phyloP scores from a whole-genome alignment of 768 basidiomycete species.

The Termitomyces sp. region DNA sequence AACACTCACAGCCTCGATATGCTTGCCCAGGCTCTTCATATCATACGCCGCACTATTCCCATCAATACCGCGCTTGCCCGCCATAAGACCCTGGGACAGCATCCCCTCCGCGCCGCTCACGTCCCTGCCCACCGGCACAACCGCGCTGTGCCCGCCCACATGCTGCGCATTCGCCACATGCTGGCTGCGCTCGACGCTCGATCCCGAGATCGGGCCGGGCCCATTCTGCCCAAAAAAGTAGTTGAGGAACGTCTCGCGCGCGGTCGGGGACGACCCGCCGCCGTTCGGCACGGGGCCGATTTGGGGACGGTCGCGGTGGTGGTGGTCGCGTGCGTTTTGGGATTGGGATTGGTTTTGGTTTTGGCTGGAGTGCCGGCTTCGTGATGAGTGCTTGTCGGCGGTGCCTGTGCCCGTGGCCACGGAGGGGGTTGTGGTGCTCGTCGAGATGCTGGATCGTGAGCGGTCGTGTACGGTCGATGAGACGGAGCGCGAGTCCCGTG shows the following conservation, averaged over 20 bases:
- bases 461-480: conserved; percentile 80
- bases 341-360: conserved; percentile 14
- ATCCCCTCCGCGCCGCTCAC: conserved; percentile 50
- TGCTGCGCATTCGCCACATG: conserved; percentile 15
- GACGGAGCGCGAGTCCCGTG: conserved; percentile 62
- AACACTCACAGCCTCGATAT: conserved; percentile 93
- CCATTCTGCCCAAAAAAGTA: conserved; percentile 97
- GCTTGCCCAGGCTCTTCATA: conserved; percentile 98
- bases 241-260: conserved; percentile 91
- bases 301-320: conserved; percentile 25
- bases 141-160: conserved; percentile 14
- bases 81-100: conserved; percentile 59
- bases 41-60: conserved; percentile 86
- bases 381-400: conserved; percentile 31
- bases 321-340: conserved; percentile 14
- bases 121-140: conserved; percentile 60
- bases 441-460: conserved; percentile 42
- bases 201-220: conserved; percentile 63
- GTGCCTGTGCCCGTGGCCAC: conserved; percentile 23
- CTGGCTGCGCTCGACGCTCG: conserved; percentile 40
- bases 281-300: conserved; percentile 25
- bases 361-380: conserved; percentile 18
- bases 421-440: conserved; percentile 21
- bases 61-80: conserved; percentile 63
- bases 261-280: conserved; percentile 43